Percentiles rank a stretch among this genome's conserved stretches.
Conservation (phyloP, 163 green algal species). For the Coccomyxa subellipsoidea region DNA sequence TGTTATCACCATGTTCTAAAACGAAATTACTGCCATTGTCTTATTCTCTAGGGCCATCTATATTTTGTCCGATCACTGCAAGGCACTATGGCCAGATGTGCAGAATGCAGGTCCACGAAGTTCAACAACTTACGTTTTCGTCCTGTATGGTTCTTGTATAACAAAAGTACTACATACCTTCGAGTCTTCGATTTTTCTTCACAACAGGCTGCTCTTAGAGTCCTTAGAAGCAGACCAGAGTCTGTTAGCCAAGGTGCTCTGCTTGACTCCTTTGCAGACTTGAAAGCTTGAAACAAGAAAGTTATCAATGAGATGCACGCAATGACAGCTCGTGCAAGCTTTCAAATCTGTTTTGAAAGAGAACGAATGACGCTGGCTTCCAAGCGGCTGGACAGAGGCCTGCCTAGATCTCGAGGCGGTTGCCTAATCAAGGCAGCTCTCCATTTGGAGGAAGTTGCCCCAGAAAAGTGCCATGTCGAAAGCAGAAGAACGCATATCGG, state of each 20-base stretch:
- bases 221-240: too few species aligned
- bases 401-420: constrained; percentile 4
- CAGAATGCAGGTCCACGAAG: not conserved
- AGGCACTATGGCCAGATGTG: not conserved
- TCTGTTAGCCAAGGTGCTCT: too few species aligned
- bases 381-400: not conserved
- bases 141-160: not conserved
- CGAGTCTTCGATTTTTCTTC: too few species aligned
- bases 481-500: too few species aligned
- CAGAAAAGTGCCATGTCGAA: not conserved
- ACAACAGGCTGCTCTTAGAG: too few species aligned
- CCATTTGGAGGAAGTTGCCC: not conserved
- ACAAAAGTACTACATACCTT: not conserved
- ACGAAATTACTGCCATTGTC: too few species aligned
- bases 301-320: too few species aligned
- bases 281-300: too few species aligned
- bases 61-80: not conserved
- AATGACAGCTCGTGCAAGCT: not conserved
- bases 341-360: not conserved
- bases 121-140: not conserved
- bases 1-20: too few species aligned
- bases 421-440: not conserved
- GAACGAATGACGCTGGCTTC: constrained; percentile 1
- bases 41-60: too few species aligned
- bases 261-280: too few species aligned